These are phyloP conservation scores for Hypomyces perniciosus DNA, from an alignment of 2,329 filamentous ascomycete genomes.

Conservation along the genomic window DNA sequence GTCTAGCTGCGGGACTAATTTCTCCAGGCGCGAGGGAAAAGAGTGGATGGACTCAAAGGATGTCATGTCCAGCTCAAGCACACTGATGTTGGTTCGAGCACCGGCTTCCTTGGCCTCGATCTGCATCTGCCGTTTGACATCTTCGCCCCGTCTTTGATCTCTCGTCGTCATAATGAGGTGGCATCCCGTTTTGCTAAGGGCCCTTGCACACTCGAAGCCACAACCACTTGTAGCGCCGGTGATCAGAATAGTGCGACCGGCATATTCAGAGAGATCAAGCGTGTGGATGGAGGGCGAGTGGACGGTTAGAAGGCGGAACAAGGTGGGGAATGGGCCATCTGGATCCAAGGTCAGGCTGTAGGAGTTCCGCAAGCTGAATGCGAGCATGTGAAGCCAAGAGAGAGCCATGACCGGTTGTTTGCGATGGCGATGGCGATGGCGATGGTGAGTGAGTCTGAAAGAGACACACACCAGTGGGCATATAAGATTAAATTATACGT, in stretches of 20 bases:
- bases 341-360: background rate
- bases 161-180: background rate
- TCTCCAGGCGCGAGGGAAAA: constrained; percentile 15
- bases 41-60: constrained; percentile 19
- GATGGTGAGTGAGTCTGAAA: background rate
- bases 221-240: constrained; percentile 23
- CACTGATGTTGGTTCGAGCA: background rate
- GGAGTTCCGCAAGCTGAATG: background rate
- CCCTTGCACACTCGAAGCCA: constrained; percentile 19
- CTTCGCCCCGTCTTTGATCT: background rate
- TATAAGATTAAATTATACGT: no score
- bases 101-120: background rate
- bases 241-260: constrained; percentile 11
- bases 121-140: background rate
- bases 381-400: background rate
- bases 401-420: background rate
- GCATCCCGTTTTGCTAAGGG: background rate
- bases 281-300: background rate
- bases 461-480: background rate
- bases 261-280: background rate
- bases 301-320: background rate
- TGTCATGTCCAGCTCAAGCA: background rate
- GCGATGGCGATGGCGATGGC: background rate
- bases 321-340: background rate
- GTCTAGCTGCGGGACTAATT: constrained; percentile 16